These are phyloP conservation scores for Maudiozyma turicensis DNA, from an alignment of 805 yeast species.

Conservation along the genomic window DNA sequence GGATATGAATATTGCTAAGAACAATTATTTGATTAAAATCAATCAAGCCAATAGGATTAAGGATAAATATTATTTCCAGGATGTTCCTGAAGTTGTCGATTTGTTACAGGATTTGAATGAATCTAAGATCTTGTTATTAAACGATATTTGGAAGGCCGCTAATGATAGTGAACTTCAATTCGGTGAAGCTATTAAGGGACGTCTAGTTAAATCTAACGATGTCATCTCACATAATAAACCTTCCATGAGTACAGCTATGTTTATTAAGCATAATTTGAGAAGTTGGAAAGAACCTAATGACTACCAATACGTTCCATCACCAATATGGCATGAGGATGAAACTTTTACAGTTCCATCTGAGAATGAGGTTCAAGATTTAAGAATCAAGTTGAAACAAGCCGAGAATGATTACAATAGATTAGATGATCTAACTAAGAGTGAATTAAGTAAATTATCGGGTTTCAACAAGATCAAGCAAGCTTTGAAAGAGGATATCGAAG, in stretches of 20 bases:
- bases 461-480: conserved; percentile 26
- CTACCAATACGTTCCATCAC: conserved; percentile 75
- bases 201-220: conserved; percentile 41
- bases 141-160: conserved; percentile 58
- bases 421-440: conserved; percentile 25
- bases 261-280: conserved; percentile 70
- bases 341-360: conserved; percentile 49
- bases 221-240: conserved; percentile 66
- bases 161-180: conserved; percentile 49
- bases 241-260: conserved; percentile 76
- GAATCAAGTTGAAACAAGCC: conserved; percentile 38
- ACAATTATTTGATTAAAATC: conserved; percentile 69
- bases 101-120: conserved; percentile 78
- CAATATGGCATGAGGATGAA: conserved; percentile 97
- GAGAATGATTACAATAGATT: conserved; percentile 23
- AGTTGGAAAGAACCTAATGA: conserved; percentile 84
- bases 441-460: conserved; percentile 25
- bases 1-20: conserved; percentile 85
- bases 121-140: conserved; percentile 59
- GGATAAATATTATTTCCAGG: conserved; percentile 89
- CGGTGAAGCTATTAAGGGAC: conserved; percentile 34
- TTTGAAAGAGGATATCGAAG: conserved; percentile 34
- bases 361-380: conserved; percentile 48
- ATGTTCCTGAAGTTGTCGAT: conserved; percentile 83
- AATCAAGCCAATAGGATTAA: conserved; percentile 82